Base-by-base conservation (phyloP, 2,329 filamentous ascomycete species). In the Aureobasidium sp. region DNA sequence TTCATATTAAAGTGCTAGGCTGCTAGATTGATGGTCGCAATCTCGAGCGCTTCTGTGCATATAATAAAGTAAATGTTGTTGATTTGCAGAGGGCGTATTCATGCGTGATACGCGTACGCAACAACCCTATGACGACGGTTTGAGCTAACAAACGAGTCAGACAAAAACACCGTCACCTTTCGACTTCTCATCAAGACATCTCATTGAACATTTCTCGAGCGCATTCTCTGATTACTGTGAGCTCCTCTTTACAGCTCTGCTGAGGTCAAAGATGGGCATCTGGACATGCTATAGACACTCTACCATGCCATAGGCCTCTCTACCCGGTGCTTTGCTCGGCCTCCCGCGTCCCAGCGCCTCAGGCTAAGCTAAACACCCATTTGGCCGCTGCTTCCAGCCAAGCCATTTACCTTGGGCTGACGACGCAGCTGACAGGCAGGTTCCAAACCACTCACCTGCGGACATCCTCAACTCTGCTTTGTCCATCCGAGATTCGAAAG, bases 371-470 rank as follows among this genome's bases (percentile, higher is more conserved):
- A 42, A 25, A 44, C 25, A 42, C 52, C 37, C 52, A 4, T 51
- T 25, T 37, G 48, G 48, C 48, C 48, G 48, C 48, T 55, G 34
- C 20, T 29, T 55, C 52, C 52, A 55, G 52, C 52, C 52, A 55
- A 55, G 52, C 22, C 52, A 29, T 37, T 55, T 42, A 11, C 25
- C 12, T 11, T n/a, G 45, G 45, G 9, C 0, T 52, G 49, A 52
- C 49, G 49, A 52, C 49, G 49, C 48, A 52, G 14, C 48, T 52
- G 31, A 39, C 49, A 52, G n/a, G n/a, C 29, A 39, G 34, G 11
- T 27, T 52, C 34, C 17, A 7, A n/a, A 5, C 7, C 15, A 14
- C 15, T 9, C 36, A 17, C 12, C 37, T 41, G 37, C 17, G 37
- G 17, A 7, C 15, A 41, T 17, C 31, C 2, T 34, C 31, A 34